A percentile compares a stretch with the other conserved stretches of the same genome.
Evolutionary conservation across 495 filamentous ascomycete genomes (phyloP).

Genomic region (Stereocaulon alpinum): DNA sequence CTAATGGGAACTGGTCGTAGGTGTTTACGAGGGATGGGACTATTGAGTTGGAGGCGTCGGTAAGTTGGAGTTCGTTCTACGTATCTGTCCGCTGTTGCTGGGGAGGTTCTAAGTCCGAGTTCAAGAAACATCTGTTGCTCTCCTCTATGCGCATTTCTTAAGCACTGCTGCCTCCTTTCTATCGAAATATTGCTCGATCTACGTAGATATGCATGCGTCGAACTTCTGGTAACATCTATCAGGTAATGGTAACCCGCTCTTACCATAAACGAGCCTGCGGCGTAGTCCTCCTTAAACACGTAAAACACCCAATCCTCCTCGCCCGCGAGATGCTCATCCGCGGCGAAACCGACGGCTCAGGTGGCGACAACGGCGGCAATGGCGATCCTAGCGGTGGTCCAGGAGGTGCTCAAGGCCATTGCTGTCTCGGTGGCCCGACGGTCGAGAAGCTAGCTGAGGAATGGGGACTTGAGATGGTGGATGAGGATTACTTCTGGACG

Average conservation of each 20-base stretch:
- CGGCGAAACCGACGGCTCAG: slow-evolving; percentile 30
- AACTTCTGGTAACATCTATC: not conserved
- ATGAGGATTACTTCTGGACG: slow-evolving; percentile 68
- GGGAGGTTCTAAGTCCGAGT: too few relatives aligned
- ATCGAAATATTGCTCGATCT: too few relatives aligned
- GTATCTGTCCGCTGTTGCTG: not conserved
- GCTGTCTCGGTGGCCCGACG: slow-evolving; percentile 36
- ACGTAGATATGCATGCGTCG: too few relatives aligned
- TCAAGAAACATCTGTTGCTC: too few relatives aligned
- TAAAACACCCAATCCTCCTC: slow-evolving; percentile 71
- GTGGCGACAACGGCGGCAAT: slow-evolving; percentile 52
- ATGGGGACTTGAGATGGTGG: slow-evolving; percentile 69
- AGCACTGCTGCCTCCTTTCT: too few relatives aligned
- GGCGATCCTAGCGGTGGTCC: slow-evolving; percentile 54
- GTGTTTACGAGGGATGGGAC: slow-evolving; percentile 71
- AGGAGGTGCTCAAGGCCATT: slow-evolving; percentile 48
- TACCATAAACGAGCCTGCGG: slow-evolving; percentile 64
- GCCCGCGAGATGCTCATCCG: slow-evolving; percentile 61
- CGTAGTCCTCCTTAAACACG: slow-evolving; percentile 57
- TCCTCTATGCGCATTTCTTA: too few relatives aligned
- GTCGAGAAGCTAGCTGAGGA: slow-evolving; percentile 56
- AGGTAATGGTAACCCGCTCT: slow-evolving; percentile 66
- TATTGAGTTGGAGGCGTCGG: slow-evolving; percentile 76
- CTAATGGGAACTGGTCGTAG: too few relatives aligned
- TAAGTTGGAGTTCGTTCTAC: slow-evolving; percentile 4